These are phyloP conservation scores for Bacidia gigantensis DNA, from an alignment of 495 filamentous ascomycete species.

Conservation along the genomic window DNA sequence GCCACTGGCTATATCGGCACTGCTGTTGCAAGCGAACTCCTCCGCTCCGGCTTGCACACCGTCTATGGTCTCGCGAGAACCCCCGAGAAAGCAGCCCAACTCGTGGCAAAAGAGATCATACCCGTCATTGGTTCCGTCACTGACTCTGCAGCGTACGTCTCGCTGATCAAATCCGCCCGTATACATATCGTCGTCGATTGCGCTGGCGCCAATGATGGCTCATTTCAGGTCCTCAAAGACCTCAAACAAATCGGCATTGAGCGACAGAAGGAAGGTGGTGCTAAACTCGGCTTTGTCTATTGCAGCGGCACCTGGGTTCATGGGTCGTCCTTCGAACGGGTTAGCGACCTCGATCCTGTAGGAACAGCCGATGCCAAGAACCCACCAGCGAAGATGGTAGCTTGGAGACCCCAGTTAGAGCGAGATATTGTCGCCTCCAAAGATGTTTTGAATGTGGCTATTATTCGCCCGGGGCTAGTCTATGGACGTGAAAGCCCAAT, in stretches of 20 bases:
- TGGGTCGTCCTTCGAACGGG: constrained; percentile 19
- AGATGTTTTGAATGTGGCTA: too few species aligned
- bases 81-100: constrained; percentile 21
- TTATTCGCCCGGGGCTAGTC: too few species aligned
- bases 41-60: constrained; percentile 21
- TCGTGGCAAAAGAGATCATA: constrained; percentile 22
- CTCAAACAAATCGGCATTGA: constrained; percentile 18
- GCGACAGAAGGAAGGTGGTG: constrained; percentile 15
- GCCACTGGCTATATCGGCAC: constrained; percentile 32
- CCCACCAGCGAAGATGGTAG: too few species aligned
- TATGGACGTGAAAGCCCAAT: too few species aligned
- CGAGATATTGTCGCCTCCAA: too few species aligned
- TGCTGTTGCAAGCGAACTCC: constrained; percentile 21
- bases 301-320: constrained; percentile 30
- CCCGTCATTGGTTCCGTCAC: constrained; percentile 19
- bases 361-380: constrained; percentile 20
- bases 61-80: constrained; percentile 29
- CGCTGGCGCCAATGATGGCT: constrained; percentile 16
- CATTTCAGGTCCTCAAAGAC: constrained; percentile 13
- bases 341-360: too few species aligned
- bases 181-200: constrained; percentile 30
- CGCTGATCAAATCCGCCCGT: constrained; percentile 15
- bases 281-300: constrained; percentile 33
- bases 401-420: too few species aligned
- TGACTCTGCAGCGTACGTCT: constrained; percentile 9